Base-by-base conservation (phyloP, 2,329 filamentous ascomycete genomes). In the Colletotrichum lindemuthianum region DNA sequence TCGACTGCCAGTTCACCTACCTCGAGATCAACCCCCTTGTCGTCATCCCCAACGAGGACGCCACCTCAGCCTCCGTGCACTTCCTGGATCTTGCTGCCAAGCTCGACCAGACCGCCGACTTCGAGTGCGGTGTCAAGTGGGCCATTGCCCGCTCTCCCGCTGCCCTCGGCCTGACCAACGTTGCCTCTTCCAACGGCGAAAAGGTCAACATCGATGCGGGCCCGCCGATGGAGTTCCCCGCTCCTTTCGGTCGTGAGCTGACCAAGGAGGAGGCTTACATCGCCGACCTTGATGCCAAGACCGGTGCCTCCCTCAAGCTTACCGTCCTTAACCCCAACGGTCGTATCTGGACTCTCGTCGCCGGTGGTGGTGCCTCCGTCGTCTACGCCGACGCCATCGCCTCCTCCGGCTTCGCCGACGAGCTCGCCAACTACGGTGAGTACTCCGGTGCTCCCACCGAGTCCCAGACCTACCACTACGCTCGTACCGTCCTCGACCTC, bases 1-100 rank as follows among this genome's bases (percentile, higher is more conserved):
- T 98, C 70, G 96, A 99, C 86, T 97, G 92, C 89, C 96, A 99
- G 83, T 99, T 99, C 88, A 98, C 96, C 76, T 99, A 99, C 86
- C 93, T 99, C 73, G 96, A 99, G 84, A 99, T 99, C 87, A 99
- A 99, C 89, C 96, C 96, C 72, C 86, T 99, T 70, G 96, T 99
- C 68, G 96, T 97, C 78, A 95, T 99, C 74, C 96, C 96, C 79
- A 98, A 98, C 80, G 90, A 88, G 71, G 90, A 94, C 73, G 91
- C 88, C 77, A 98, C 95, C 71, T 97, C 93, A 64, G 96, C 96
- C 63, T 91, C 93, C 45, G 96, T 99, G 59, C 88, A 97, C 88
- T 99, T 99, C 90, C 89, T 99, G 72, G 96, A 99, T 84, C 87
- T 99, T 78, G 96, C 96, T 74, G 96, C 96, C 78, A 99, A 99